A percentile compares a stretch with the other conserved stretches of the same genome.
Evolutionary conservation across 192 early-diverging fungal species (phyloP).

Genomic region (Linnemannia elongata): DNA sequence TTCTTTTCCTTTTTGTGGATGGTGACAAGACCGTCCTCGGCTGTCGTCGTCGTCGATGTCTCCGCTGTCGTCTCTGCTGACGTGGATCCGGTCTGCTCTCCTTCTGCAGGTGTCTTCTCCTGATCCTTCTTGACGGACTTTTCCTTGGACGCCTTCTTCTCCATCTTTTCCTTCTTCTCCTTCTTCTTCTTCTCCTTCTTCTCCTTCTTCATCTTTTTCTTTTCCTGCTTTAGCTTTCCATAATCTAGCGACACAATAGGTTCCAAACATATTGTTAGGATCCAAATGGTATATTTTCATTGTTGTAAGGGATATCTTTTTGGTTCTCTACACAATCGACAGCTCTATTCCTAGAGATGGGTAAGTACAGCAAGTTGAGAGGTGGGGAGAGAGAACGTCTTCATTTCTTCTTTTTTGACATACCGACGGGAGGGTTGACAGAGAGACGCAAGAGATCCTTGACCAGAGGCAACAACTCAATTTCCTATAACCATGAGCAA

Average conservation of each 20-base stretch:
- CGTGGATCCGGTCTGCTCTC: neutral
- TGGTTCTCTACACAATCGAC: neutral
- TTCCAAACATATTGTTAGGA: neutral
- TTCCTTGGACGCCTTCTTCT: slow-evolving; percentile 26
- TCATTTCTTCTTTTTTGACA: slow-evolving; percentile 31
- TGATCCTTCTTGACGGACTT: slow-evolving; percentile 49
- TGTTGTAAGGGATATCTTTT: neutral
- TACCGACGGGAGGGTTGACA: slow-evolving; percentile 53
- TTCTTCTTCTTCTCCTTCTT: slow-evolving; percentile 43
- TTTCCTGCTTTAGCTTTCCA: slow-evolving; percentile 36
- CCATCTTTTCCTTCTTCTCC: slow-evolving; percentile 44
- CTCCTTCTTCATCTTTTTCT: slow-evolving; percentile 36
- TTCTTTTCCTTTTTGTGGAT: slow-evolving; percentile 33
- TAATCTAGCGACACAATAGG: slow-evolving; percentile 24
- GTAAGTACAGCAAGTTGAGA: neutral
- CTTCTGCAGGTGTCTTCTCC: slow-evolving; percentile 20
- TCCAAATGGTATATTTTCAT: neutral
- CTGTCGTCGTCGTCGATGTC: neutral
- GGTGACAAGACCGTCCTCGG: slow-evolving; percentile 23
- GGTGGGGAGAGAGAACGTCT: neutral
- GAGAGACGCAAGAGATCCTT: slow-evolving; percentile 63
- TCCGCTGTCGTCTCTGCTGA: neutral
- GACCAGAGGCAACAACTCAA: slow-evolving; percentile 61
- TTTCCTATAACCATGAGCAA: slow-evolving; percentile 34
- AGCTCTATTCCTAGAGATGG: neutral